phyloP scores from a whole-genome alignment of 2,329 filamentous ascomycete genomes.

The Clarireedia sp. region DNA sequence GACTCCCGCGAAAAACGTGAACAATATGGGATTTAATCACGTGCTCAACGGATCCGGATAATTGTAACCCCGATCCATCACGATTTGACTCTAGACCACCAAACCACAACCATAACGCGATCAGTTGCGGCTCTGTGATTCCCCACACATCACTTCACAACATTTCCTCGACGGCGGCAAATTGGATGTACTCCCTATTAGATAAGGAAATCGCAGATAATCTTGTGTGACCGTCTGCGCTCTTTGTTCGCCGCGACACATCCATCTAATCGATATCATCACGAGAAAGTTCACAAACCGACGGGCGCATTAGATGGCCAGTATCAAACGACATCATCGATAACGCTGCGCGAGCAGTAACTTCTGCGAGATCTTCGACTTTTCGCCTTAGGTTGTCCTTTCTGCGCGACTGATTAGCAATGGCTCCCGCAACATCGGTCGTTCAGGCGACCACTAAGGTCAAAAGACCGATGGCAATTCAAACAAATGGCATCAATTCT shows the following conservation, averaged over 20 bases:
- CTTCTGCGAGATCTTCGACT: not conserved
- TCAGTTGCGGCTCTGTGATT: no score
- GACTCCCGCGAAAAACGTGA: no score
- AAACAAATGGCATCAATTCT: slow-evolving; percentile 33
- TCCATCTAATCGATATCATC: not conserved
- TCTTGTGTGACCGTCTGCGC: no score
- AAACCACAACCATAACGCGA: no score
- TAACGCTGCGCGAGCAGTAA: slow-evolving; percentile 12
- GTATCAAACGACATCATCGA: slow-evolving; percentile 11
- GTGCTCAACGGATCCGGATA: no score
- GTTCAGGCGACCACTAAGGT: slow-evolving; percentile 41
- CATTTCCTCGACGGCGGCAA: no score
- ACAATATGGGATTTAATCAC: no score
- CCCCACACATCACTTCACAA: no score
- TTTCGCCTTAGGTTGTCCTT: not conserved
- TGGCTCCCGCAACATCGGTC: slow-evolving; percentile 26
- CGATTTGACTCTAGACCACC: no score
- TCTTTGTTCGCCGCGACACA: not conserved
- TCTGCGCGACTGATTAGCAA: slow-evolving; percentile 4
- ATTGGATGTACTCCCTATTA: no score
- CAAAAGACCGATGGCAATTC: slow-evolving; percentile 59
- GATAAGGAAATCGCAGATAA: no score
- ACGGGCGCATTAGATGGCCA: slow-evolving; percentile 17
- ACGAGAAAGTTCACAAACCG: not conserved
- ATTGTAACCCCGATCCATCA: no score